phyloP scores from a whole-genome alignment of 2,329 filamentous ascomycete species.

The Chalara sp. region DNA sequence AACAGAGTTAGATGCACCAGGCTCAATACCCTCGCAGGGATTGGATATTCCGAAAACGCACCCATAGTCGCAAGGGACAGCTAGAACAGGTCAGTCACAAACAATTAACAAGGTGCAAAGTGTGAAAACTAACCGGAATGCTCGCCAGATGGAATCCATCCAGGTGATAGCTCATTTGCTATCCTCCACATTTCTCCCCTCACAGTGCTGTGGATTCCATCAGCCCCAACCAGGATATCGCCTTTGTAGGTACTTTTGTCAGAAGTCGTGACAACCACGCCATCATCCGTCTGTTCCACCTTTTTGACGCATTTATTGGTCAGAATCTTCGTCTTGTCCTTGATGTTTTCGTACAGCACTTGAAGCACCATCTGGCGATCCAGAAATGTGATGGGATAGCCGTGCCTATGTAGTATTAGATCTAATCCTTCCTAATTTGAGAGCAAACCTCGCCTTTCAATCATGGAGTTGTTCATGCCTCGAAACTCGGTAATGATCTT shows the following conservation, averaged over 20 bases:
- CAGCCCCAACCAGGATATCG: conserved; percentile 8
- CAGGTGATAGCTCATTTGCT: conserved; percentile 15
- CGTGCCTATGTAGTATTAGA: conserved; percentile 6
- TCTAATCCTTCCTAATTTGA: neutral
- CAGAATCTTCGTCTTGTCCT: conserved; percentile 6
- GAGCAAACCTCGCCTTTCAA: neutral
- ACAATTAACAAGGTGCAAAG: neutral
- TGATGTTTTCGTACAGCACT: conserved; percentile 23
- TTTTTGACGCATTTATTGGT: conserved; percentile 3
- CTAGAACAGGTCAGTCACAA: neutral
- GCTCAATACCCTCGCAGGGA: conserved; percentile 6
- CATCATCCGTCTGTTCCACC: conserved; percentile 1
- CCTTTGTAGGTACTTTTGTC: conserved; percentile 5
- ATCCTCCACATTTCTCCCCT: conserved; percentile 24
- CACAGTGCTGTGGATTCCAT: conserved; percentile 10
- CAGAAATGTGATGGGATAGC: conserved; percentile 16
- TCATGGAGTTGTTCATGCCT: neutral
- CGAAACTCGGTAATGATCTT: neutral
- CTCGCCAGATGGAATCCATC: conserved; percentile 14
- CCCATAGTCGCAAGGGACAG: conserved; percentile 6
- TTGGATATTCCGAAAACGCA: conserved; percentile 16
- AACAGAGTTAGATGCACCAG: conserved; percentile 4
- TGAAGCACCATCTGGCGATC: conserved; percentile 31
- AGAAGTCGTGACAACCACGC: conserved; percentile 1
- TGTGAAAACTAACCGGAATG: conserved; percentile 3